Percentiles rank a stretch among this genome's conserved stretches.
Evolutionary conservation across 257 asterid species (phyloP).

Genomic region (Ligustrum vulgare): DNA sequence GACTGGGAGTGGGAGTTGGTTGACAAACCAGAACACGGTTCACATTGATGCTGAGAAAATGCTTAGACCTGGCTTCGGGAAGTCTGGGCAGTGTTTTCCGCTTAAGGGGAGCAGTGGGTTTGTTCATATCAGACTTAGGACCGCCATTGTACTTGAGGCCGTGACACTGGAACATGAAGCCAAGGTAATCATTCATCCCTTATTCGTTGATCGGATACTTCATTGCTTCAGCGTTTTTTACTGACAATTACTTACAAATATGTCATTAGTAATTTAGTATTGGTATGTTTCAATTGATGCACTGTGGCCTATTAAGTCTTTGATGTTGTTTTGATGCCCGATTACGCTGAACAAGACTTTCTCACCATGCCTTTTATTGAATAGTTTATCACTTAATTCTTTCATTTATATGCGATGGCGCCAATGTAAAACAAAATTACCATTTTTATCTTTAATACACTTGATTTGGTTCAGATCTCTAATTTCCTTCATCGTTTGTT

Average conservation of each 20-base stretch:
- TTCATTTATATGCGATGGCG: background rate
- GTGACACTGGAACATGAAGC: slow-evolving; percentile 83
- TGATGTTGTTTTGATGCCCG: background rate
- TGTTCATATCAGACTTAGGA: slow-evolving; percentile 67
- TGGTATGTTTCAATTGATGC: slow-evolving; percentile 6
- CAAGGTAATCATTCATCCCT: slow-evolving; percentile 43
- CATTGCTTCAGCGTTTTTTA: background rate
- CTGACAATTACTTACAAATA: too few relatives aligned
- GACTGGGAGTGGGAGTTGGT: slow-evolving; percentile 28
- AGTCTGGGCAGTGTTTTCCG: slow-evolving; percentile 95
- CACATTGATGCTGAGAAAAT: slow-evolving; percentile 57
- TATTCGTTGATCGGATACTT: background rate
- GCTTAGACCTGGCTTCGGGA: slow-evolving; percentile 90
- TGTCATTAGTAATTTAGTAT: too few relatives aligned
- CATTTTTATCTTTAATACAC: background rate
- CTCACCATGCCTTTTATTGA: background rate
- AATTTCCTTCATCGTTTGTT: background rate
- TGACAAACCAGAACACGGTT: slow-evolving; percentile 22
- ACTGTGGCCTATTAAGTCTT: background rate
- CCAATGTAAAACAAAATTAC: background rate
- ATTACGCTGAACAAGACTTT: background rate
- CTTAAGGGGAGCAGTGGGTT: slow-evolving; percentile 69
- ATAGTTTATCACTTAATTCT: background rate
- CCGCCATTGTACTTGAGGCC: slow-evolving; percentile 70
- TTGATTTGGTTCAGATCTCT: background rate